Conservation (phyloP, 2,329 filamentous ascomycete genomes). For the Graphilbum ipis-grandicollis region DNA sequence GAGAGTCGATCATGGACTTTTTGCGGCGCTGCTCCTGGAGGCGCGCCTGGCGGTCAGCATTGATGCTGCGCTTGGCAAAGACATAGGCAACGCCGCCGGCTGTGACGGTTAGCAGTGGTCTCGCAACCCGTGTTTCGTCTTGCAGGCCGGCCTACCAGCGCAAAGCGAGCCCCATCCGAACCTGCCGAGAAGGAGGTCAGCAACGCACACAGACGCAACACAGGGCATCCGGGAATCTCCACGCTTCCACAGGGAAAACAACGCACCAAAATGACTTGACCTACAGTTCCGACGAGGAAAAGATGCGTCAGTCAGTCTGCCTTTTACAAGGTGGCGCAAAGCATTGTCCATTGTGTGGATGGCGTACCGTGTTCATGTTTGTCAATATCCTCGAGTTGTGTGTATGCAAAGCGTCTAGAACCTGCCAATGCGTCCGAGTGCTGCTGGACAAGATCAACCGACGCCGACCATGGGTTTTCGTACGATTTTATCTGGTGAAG, state of each 20-base stretch:
- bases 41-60: conserved; percentile 64
- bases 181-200: conserved; percentile 27
- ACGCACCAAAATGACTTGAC: conserved; percentile 49
- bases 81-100: conserved; percentile 86
- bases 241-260: too few species aligned
- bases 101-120: conserved; percentile 16
- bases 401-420: too few species aligned
- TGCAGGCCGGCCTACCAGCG: conserved; percentile 39
- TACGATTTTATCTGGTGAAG: conserved; percentile 7
- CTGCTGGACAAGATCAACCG: too few species aligned
- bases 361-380: conserved; percentile 38
- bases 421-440: too few species aligned
- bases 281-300: conserved; percentile 17
- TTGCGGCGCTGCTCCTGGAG: conserved; percentile 49
- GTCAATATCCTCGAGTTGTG: not conserved
- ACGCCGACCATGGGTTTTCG: too few species aligned
- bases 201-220: not conserved
- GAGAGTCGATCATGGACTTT: conserved; percentile 38
- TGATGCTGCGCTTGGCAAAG: conserved; percentile 90
- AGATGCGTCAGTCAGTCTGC: not conserved
- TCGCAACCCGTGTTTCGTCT: not conserved
- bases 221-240: too few species aligned
- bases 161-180: conserved; percentile 84
- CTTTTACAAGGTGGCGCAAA: too few species aligned
- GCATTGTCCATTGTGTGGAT: too few species aligned